Percentiles rank a stretch among this genome's conserved stretches.
phyloP scores from a whole-genome alignment of 1,139 yeast species.

The Yamadazyma aaseri region DNA sequence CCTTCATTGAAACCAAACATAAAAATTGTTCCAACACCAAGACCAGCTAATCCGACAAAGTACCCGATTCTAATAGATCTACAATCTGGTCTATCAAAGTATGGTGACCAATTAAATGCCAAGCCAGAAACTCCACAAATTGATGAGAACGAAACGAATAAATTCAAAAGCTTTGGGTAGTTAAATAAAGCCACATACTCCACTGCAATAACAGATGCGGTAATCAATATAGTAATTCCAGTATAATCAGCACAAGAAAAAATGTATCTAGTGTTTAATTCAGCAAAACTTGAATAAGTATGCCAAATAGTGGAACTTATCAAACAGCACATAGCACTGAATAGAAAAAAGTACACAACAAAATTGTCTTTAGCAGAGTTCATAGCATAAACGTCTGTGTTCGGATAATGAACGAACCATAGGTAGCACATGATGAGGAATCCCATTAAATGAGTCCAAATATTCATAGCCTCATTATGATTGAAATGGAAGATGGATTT shows the following conservation, averaged over 20 bases:
- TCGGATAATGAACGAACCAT: slow-evolving; percentile 62
- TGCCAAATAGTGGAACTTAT: slow-evolving; percentile 87
- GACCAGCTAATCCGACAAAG: slow-evolving; percentile 73
- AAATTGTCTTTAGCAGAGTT: slow-evolving; percentile 49
- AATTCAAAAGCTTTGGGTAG: slow-evolving; percentile 46
- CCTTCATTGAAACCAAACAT: slow-evolving; percentile 62
- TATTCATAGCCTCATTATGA: slow-evolving; percentile 90
- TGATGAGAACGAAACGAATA: slow-evolving; percentile 61
- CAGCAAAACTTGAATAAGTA: slow-evolving; percentile 80
- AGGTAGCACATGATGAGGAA: slow-evolving; percentile 57
- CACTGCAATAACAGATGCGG: slow-evolving; percentile 85
- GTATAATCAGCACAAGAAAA: slow-evolving; percentile 95
- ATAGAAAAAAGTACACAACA: slow-evolving; percentile 61
- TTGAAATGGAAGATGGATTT: slow-evolving; percentile 52
- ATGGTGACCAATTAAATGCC: slow-evolving; percentile 84
- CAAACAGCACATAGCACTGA: slow-evolving; percentile 76
- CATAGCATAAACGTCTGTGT: slow-evolving; percentile 36
- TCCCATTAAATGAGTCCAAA: slow-evolving; percentile 90
- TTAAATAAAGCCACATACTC: slow-evolving; percentile 78
- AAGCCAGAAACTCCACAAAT: slow-evolving; percentile 73
- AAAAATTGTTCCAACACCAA: slow-evolving; percentile 68
- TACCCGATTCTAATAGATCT: slow-evolving; percentile 79
- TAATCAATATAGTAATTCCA: slow-evolving; percentile 86
- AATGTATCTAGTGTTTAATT: slow-evolving; percentile 58
- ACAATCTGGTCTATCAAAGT: slow-evolving; percentile 84